These are phyloP conservation scores for Thraustotheca clavata DNA, from an alignment of 352 stramenopile genomes.

Conservation along the genomic window DNA sequence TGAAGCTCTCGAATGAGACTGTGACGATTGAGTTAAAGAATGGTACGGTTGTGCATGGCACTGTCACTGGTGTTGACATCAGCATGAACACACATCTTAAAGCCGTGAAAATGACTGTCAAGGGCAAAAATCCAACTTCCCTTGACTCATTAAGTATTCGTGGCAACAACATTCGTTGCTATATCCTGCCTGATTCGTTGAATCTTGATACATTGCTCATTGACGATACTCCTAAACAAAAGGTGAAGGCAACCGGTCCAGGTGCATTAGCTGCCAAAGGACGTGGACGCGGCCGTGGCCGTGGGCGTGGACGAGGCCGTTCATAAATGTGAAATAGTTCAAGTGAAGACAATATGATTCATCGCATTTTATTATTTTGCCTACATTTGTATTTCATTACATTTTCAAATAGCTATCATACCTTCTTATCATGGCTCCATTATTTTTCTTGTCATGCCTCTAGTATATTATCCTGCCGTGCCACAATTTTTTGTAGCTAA, in stretches of 20 bases:
- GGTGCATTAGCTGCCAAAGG: constrained; percentile 44
- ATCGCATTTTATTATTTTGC: too few relatives aligned
- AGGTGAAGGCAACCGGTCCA: constrained; percentile 55
- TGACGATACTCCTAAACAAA: constrained; percentile 96
- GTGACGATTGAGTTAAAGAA: constrained; percentile 99
- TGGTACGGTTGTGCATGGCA: constrained; percentile 98
- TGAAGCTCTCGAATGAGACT: constrained; percentile 98
- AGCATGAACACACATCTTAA: constrained; percentile 99
- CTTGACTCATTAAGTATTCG: constrained; percentile 97
- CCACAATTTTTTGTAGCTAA: too few relatives aligned
- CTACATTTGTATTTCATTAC: too few relatives aligned
- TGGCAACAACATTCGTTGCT: constrained; percentile 97
- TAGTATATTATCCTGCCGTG: too few relatives aligned
- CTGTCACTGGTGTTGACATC: constrained; percentile 97
- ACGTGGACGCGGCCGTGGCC: constrained; percentile 65
- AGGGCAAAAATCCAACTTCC: constrained; percentile 96
- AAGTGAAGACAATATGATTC: too few relatives aligned
- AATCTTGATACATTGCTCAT: constrained; percentile 99
- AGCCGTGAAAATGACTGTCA: constrained; percentile 96
- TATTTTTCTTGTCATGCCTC: too few relatives aligned
- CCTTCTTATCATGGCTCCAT: too few relatives aligned
- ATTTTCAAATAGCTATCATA: too few relatives aligned
- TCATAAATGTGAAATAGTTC: constrained; percentile 24
- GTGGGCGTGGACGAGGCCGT: constrained; percentile 54
- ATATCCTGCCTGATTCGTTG: constrained; percentile 92